Evolutionary conservation across 2,329 filamentous ascomycete genomes (phyloP).

Genomic region (Colletotrichum neosansevieriae): DNA sequence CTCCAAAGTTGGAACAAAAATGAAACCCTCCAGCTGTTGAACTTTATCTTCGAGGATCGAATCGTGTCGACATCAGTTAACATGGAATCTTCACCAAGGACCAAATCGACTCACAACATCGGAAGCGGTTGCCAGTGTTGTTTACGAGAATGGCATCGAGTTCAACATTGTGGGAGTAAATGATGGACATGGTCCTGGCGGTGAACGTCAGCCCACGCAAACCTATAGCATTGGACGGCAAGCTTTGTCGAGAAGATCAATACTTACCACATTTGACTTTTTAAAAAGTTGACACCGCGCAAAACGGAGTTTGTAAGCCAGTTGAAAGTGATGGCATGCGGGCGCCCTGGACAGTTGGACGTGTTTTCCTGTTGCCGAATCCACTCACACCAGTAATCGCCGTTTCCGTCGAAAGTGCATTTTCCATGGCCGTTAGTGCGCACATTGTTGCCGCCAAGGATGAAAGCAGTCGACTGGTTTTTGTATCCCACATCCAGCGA

Average conservation of each 20-base stretch:
- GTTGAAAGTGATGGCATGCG: conserved; percentile 62
- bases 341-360: conserved; percentile 57
- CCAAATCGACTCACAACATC: conserved; percentile 37
- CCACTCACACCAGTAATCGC: conserved; percentile 64
- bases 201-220: no score
- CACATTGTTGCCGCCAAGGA: conserved; percentile 61
- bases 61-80: conserved; percentile 42
- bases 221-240: no score
- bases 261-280: conserved; percentile 64
- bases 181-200: conserved; percentile 57
- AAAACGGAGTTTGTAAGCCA: conserved; percentile 58
- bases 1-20: no score
- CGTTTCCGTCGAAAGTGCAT: conserved; percentile 64
- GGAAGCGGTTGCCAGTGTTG: conserved; percentile 50
- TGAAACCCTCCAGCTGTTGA: conserved; percentile 46
- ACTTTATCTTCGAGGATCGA: conserved; percentile 43
- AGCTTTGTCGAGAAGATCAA: neutral
- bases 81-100: neutral
- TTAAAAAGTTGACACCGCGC: conserved; percentile 57
- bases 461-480: conserved; percentile 60
- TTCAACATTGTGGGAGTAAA: conserved; percentile 55
- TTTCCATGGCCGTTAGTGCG: conserved; percentile 56
- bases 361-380: conserved; percentile 46
- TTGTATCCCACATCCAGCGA: conserved; percentile 59
- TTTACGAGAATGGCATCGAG: conserved; percentile 62